Base-by-base conservation (phyloP, 371 early-diverging fungal genomes). In the Lichtheimia ramosa region DNA sequence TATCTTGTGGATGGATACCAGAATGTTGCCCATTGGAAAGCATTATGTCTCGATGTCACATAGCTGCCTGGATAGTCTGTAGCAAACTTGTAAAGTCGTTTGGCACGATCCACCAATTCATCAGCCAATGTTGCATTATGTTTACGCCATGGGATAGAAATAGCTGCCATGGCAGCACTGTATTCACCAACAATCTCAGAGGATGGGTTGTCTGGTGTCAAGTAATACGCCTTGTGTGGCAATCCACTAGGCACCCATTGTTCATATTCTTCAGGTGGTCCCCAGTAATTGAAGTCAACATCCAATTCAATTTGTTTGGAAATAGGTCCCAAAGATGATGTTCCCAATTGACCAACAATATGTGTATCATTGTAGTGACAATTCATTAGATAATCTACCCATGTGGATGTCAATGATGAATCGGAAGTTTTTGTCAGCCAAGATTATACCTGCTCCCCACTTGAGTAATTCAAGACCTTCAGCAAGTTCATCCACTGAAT, bases 211-310 rank as follows among this genome's bases (percentile, higher is more conserved):
- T 83, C 77, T 15, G 79, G 74, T 10, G 82, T 74, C 20, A 71
- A 66, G 51, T 84, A 83, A 46, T 64, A 73, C 0, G 82, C 82
- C 28, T 68, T 66, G 58, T 82, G 83, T 8, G 74, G 74, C 2
- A 74, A 40, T 16, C 79, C 79, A 1, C 69, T 68, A 1, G 83
- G 83, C 0, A 82, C 82, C 77, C 85, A 79, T 65, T 74, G 61
- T 51, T 77, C 77, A 40, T 80, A 84, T 59, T 81, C 82, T 64
- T 84, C 85, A 14, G 85, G 83, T 39, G 85, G 83, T 2, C 83
- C 83, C 73, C 74, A 83, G 51, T 84, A 84, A 43, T 79, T 79
- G 59, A 84, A 84, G 48, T 84, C 85, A 2, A 83, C 76, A 49
- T 83, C 85, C 48, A 76, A 53, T 56, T 70, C 80, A 4, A 76